These are phyloP conservation scores for Agroathelia rolfsii DNA, from an alignment of 1,284 basidiomycete genomes.

Conservation along the genomic window DNA sequence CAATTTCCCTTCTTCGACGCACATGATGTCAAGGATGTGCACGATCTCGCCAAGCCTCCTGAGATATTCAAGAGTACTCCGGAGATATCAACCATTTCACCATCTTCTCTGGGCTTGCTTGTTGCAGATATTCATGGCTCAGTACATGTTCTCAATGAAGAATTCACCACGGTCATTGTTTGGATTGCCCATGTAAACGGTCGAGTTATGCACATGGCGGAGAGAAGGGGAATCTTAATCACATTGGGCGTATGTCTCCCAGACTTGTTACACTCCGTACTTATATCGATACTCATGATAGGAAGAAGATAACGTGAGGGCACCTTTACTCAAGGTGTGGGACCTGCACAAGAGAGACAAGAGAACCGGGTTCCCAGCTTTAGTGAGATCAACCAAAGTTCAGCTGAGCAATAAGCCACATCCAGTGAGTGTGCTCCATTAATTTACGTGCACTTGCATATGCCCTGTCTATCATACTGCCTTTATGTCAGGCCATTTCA, in stretches of 20 bases:
- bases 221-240: slow-evolving; percentile 68
- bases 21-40: slow-evolving; percentile 66
- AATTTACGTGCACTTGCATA: too few relatives aligned
- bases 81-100: slow-evolving; percentile 61
- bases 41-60: slow-evolving; percentile 67
- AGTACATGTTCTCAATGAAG: slow-evolving; percentile 63
- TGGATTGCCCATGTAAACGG: slow-evolving; percentile 75
- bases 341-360: slow-evolving; percentile 72
- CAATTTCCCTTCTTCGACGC: slow-evolving; percentile 80
- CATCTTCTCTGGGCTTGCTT: slow-evolving; percentile 55
- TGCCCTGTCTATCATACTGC: too few relatives aligned
- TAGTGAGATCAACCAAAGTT: slow-evolving; percentile 72
- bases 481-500: too few relatives aligned
- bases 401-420: slow-evolving; percentile 72
- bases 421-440: slow-evolving; percentile 43
- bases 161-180: slow-evolving; percentile 62
- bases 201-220: slow-evolving; percentile 74
- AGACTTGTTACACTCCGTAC: slow-evolving; percentile 7
- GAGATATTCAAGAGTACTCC: slow-evolving; percentile 68
- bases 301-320: slow-evolving; percentile 73
- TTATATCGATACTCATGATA: slow-evolving; percentile 25
- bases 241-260: slow-evolving; percentile 67
- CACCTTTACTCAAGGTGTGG: slow-evolving; percentile 84
- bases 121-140: slow-evolving; percentile 79
- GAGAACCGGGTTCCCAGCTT: slow-evolving; percentile 53